Percentiles rank a stretch among this genome's conserved stretches.
phyloP scores from a whole-genome alignment of 2,329 filamentous ascomycete genomes.

The Fusarium neocosmosporiellum region DNA sequence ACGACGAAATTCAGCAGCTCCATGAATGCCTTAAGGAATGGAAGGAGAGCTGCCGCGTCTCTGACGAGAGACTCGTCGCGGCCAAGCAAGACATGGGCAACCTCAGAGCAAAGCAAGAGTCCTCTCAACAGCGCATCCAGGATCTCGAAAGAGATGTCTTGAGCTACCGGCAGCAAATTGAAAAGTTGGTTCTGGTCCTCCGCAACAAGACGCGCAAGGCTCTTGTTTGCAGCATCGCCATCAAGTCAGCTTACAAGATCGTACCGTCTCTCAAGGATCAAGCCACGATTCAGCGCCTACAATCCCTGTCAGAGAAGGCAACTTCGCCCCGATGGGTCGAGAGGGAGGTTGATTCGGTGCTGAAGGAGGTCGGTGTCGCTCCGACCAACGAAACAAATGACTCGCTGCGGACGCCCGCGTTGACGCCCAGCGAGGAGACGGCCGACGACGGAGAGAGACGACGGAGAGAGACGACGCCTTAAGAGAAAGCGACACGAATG shows the following conservation, averaged over 20 bases:
- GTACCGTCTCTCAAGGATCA: not conserved
- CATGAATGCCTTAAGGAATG: not conserved
- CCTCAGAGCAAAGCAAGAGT: not conserved
- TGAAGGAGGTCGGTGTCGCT: not conserved
- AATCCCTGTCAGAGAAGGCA: not conserved
- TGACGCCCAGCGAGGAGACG: not conserved
- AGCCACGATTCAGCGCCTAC: not conserved
- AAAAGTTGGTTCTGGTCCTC: conserved; percentile 9
- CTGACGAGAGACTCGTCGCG: not conserved
- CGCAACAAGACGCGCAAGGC: not conserved
- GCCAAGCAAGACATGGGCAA: not conserved
- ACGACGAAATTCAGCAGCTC: not conserved
- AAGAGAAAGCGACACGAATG: not conserved
- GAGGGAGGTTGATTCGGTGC: not conserved
- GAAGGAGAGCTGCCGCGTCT: not conserved
- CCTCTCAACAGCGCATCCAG: not conserved
- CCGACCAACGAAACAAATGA: too few species aligned
- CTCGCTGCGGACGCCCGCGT: not conserved
- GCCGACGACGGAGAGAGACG: not conserved
- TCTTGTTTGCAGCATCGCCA: conserved; percentile 1
- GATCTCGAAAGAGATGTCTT: not conserved
- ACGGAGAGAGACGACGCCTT: not conserved
- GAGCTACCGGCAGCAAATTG: not conserved
- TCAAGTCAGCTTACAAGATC: conserved; percentile 14
- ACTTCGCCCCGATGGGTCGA: not conserved